Evolutionary conservation across 1,139 yeast genomes (phyloP), one percentile per base, ranked within the genome.

Genomic region (Komagataea norvegica): DNA sequence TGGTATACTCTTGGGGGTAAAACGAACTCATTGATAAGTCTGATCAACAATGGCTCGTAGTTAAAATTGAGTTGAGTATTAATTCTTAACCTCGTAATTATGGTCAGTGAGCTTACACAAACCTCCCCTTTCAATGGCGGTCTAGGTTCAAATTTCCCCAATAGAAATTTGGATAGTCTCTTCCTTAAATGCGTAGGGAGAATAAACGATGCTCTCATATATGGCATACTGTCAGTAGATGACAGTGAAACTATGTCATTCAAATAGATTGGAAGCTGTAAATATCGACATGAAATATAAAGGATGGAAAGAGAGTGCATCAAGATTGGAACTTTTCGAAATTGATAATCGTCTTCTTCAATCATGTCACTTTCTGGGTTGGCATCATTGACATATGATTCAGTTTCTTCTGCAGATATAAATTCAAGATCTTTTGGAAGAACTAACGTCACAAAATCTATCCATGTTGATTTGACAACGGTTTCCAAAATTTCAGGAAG

Each of bases 401-500:
- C n/a, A n/a, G n/a, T n/a, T n/a, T n/a, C n/a, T n/a, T n/a, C n/a
- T n/a, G n/a, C n/a, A n/a, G n/a, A n/a, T n/a, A n/a, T n/a, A n/a
- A n/a, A n/a, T n/a, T n/a, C n/a, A n/a, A n/a, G n/a, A n/a, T n/a
- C n/a, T n/a, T n/a, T n/a, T n/a, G n/a, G n/a, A n/a, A n/a, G n/a
- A n/a, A n/a, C n/a, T n/a, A n/a, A n/a, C n/a, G n/a, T n/a, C n/a
- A n/a, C n/a, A n/a, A n/a, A 64, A 14, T 61, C 46, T 8, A 65
- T 56, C 86, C 87, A 80, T 42, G 76, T 58, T 4, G 65, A 57
- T 49, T 72, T 72, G 2, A 75, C 78, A 4, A 67, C 56, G 2
- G 52, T 49, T 36, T 62, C 68, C 16, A 75, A 63, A 8, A 62
- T 63, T 5, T 47, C 42, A 3, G 70, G 64, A 9, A 70, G 48